Base-by-base conservation (phyloP, 1,284 basidiomycete genomes). In the Irpex lacteus region DNA sequence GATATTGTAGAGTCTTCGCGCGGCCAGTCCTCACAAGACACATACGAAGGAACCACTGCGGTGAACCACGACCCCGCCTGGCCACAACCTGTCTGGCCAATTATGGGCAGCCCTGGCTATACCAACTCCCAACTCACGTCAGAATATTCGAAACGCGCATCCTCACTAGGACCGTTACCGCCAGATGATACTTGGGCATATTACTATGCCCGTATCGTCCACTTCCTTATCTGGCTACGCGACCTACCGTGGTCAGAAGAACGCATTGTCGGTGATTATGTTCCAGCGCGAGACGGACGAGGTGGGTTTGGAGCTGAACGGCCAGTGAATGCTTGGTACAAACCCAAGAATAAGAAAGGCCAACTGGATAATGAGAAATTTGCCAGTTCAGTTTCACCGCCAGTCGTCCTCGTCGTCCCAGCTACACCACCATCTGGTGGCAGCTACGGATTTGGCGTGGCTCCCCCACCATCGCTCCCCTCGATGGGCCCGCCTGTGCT, bases 111-210 rank as follows among this genome's bases (percentile, higher is more conserved):
- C 21, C 62, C 65, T 1, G 47, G 44, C 8, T 61, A 61, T 36
- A 61, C 57, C 15, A 59, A 60, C 21, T 63, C 65, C 2, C 49
- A 60, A 9, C 18, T 56, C 11, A 21, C 13, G 44, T 66, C 64
- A 1, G 21, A 38, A 6, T 37, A 63, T 37, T 61, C 65, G 3
- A 63, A 61, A 36, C 38, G 21, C 4, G 50, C 18, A 6, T 63
- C 65, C 8, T 32, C 47, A 3, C 8, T 63, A 15, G 32, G 58
- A 9, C 60, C 62, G 5, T 50, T 66, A 13, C 65, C 65, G 1
- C 65, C 65, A 2, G 26, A 54, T 2, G 65, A 66, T 37, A 66
- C 62, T 5, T 66, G 65, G 65, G 62, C 49, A 32, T 66, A 66
- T 26, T 63, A 66, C 38, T n/a, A 32, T 19, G 59, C 40, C 26